phyloP scores from a whole-genome alignment of 2,329 filamentous ascomycete genomes.

The Hypoxylon sp. region DNA sequence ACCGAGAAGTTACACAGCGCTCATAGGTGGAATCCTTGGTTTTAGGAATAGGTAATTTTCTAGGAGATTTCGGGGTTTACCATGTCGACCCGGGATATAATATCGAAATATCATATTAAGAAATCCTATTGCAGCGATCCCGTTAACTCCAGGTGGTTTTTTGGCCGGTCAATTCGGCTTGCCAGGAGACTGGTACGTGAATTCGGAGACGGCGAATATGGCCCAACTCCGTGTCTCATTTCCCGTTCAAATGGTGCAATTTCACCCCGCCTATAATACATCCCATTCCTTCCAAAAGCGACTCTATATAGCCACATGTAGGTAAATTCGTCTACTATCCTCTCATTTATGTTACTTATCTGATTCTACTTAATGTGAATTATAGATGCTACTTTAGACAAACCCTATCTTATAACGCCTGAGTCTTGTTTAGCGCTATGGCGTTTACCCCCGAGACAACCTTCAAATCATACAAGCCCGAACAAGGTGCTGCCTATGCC shows the following conservation, averaged over 20 bases:
- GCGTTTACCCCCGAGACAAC: constrained; percentile 10
- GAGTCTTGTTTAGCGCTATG: neutral
- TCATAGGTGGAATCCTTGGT: constrained; percentile 42
- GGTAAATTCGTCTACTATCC: neutral
- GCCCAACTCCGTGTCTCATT: neutral
- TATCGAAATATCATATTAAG: neutral
- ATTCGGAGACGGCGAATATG: neutral
- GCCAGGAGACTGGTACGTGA: neutral
- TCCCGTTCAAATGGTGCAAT: neutral
- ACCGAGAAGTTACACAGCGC: constrained; percentile 34
- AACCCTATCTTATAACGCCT: neutral
- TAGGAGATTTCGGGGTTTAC: too few species aligned
- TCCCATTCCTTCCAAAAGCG: neutral
- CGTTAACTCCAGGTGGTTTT: neutral
- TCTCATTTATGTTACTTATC: neutral
- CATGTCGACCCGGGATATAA: too few species aligned
- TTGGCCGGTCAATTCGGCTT: neutral
- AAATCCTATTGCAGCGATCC: neutral
- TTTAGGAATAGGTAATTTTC: constrained; percentile 14
- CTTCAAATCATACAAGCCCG: constrained; percentile 23
- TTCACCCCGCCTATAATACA: constrained; percentile 6
- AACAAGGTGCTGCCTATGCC: constrained; percentile 13
- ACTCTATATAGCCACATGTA: neutral
- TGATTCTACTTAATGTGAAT: neutral
- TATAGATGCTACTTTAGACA: neutral